Evolutionary conservation across 495 filamentous ascomycete species (phyloP).

Genomic region (Aspergillus funiculosus): DNA sequence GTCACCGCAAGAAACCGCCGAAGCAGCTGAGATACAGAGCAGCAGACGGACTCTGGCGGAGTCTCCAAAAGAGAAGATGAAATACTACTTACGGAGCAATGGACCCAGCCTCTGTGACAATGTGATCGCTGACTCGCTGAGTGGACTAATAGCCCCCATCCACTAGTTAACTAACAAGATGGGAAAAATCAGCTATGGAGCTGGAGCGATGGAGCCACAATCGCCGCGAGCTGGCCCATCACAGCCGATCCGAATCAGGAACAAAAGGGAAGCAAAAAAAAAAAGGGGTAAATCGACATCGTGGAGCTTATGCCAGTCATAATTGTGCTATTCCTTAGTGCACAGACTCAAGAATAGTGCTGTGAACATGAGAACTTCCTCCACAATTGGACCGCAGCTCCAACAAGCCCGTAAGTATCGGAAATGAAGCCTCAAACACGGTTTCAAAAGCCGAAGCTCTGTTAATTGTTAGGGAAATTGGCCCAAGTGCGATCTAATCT

Average conservation of each 20-base stretch:
- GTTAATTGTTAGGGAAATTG: too few relatives aligned
- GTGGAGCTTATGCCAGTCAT: not conserved
- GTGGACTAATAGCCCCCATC: too few relatives aligned
- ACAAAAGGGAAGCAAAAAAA: conserved; percentile 2
- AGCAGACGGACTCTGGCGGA: too few relatives aligned
- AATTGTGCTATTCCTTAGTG: not conserved
- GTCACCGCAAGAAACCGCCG: too few relatives aligned
- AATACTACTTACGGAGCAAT: too few relatives aligned
- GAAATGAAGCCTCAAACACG: conserved; percentile 2
- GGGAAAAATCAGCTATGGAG: too few relatives aligned
- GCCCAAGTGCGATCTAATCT: not conserved
- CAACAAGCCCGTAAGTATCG: not conserved
- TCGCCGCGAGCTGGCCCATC: not conserved
- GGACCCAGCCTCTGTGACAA: conserved; percentile 4
- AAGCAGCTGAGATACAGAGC: not conserved
- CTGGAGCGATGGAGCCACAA: too few relatives aligned
- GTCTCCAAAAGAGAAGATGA: too few relatives aligned
- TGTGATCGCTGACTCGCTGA: conserved; percentile 3
- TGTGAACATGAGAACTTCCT: conserved; percentile 4
- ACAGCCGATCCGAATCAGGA: conserved; percentile 9
- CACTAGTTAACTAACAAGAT: too few relatives aligned
- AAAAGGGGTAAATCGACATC: conserved; percentile 2
- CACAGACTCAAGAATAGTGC: too few relatives aligned
- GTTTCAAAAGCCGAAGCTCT: not conserved
- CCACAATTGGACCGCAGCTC: not conserved